Percentiles rank a stretch among this genome's conserved stretches.
These are phyloP conservation scores for Chlamydomonas sp. DNA, from an alignment of 139 green algal species.

Conservation along the genomic window DNA sequence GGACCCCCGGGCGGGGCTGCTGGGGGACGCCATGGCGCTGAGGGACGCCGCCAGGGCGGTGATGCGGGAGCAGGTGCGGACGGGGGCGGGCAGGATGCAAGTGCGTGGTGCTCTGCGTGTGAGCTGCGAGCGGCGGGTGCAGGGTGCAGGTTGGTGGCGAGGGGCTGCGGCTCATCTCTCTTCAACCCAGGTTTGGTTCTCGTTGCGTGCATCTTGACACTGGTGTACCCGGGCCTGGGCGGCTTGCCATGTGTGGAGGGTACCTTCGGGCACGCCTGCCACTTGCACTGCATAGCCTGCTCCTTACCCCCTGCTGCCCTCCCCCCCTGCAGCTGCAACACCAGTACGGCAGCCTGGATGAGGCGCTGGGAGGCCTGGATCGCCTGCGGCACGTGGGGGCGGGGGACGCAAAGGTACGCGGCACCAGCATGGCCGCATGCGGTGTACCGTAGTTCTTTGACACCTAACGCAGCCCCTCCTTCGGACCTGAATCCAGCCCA, in stretches of 20 bases:
- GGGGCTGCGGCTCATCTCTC: too few species aligned
- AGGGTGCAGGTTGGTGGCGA: too few species aligned
- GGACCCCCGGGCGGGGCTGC: background rate
- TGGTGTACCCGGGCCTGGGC: too few species aligned
- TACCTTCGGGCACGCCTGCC: too few species aligned
- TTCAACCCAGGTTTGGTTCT: too few species aligned
- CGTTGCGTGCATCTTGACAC: too few species aligned
- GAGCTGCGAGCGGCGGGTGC: too few species aligned
- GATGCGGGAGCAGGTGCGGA: slow-evolving; percentile 28
- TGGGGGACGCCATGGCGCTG: slow-evolving; percentile 35
- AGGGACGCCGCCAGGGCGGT: slow-evolving; percentile 7
- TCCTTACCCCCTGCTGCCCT: background rate
- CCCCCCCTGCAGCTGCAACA: background rate
- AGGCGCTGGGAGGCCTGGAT: slow-evolving; percentile 34
- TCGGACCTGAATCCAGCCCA: background rate
- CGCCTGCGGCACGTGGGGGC: slow-evolving; percentile 3
- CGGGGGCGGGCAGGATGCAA: background rate
- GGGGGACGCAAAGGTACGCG: slow-evolving; percentile 1
- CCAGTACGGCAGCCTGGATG: slow-evolving; percentile 18
- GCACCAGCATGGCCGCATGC: background rate
- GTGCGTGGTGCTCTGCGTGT: too few species aligned
- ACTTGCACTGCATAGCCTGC: too few species aligned
- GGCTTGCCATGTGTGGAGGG: too few species aligned
- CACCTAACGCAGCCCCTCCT: background rate
- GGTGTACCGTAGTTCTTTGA: background rate